phyloP scores from a whole-genome alignment of 139 green algal genomes.

The Haematococcus sp. region DNA sequence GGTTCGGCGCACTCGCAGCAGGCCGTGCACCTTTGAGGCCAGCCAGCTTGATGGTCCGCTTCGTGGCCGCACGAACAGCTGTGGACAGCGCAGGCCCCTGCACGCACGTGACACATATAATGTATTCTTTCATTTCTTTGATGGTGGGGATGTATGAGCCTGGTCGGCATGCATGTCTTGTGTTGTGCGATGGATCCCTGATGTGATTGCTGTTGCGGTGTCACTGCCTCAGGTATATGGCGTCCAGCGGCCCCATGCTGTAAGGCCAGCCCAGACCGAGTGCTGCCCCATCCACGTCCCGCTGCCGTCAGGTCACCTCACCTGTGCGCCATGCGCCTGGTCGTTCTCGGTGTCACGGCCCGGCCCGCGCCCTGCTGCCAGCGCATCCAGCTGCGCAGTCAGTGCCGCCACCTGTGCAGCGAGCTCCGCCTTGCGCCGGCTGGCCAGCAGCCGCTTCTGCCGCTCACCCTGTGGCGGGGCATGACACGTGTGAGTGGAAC shows the following conservation, averaged over 20 bases:
- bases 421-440: constrained; percentile 13
- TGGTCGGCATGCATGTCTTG: too few species aligned
- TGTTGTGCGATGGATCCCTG: too few species aligned
- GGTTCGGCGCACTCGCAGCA: background rate
- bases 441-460: constrained; percentile 6
- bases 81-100: constrained; percentile 1
- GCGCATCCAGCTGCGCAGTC: constrained; percentile 7
- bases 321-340: too few species aligned
- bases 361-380: background rate
- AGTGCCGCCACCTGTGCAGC: background rate
- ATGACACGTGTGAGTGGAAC: too few species aligned
- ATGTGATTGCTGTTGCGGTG: too few species aligned
- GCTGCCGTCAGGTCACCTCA: too few species aligned
- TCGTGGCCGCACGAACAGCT: background rate
- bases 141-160: too few species aligned
- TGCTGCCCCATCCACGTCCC: too few species aligned
- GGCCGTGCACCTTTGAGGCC: background rate
- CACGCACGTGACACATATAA: background rate
- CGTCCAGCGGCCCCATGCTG: too few species aligned
- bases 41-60: background rate
- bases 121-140: too few species aligned
- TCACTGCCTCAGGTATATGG: too few species aligned
- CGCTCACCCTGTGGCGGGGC: background rate
- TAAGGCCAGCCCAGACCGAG: too few species aligned
- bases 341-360: background rate